Percentiles rank a stretch among this genome's conserved stretches.
Evolutionary conservation across 2,329 filamentous ascomycete species (phyloP).

Genomic region (Zymoseptoria ardabiliae): DNA sequence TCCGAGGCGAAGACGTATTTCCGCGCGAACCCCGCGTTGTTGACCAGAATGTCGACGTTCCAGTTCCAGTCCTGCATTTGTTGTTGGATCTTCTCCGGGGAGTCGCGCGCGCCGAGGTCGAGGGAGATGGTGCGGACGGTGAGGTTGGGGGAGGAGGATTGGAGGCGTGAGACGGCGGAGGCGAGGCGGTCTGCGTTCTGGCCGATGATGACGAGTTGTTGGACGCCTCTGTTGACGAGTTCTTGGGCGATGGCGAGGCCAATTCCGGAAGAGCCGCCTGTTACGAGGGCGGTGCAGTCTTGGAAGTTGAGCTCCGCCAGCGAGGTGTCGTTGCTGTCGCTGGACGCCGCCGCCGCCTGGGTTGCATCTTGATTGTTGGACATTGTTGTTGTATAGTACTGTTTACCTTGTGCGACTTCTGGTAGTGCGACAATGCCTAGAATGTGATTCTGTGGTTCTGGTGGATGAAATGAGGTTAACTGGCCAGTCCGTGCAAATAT

Average conservation of each 20-base stretch:
- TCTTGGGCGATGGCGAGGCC: not conserved
- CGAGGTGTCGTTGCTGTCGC: not conserved
- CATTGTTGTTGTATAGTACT: too few relatives aligned
- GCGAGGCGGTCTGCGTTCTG: not conserved
- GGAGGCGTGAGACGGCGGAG: not conserved
- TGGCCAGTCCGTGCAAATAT: too few relatives aligned
- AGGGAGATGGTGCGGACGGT: not conserved
- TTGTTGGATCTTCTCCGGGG: not conserved
- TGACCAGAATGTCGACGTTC: not conserved
- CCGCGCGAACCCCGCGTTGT: constrained; percentile 30
- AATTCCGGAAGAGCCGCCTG: not conserved
- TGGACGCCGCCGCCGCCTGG: too few relatives aligned
- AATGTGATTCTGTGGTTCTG: too few relatives aligned
- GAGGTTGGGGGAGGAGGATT: not conserved
- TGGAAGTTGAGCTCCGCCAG: not conserved
- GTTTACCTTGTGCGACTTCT: too few relatives aligned
- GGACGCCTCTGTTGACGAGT: not conserved
- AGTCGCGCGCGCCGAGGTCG: not conserved
- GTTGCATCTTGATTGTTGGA: too few relatives aligned
- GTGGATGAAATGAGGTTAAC: too few relatives aligned
- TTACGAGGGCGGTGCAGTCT: not conserved
- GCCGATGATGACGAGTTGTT: not conserved
- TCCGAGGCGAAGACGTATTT: constrained; percentile 42
- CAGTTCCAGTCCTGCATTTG: not conserved
- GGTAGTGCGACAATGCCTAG: too few relatives aligned